These are phyloP conservation scores for Prunus salicina DNA, from an alignment of 306 rosid genomes.

Conservation along the genomic window DNA sequence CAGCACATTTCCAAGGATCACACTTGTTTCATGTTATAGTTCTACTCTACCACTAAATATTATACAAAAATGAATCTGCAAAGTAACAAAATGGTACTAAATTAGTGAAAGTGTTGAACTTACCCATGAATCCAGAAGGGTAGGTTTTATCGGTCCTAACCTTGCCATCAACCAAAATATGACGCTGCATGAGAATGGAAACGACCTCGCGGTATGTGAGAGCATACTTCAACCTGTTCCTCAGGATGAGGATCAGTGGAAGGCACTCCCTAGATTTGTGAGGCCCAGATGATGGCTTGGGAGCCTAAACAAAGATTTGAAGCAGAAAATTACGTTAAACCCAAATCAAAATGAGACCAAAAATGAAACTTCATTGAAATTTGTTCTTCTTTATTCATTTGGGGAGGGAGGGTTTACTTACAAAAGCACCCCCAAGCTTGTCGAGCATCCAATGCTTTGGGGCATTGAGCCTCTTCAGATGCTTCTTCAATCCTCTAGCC, in stretches of 20 bases:
- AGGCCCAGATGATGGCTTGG: constrained; percentile 92
- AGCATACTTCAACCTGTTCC: constrained; percentile 81
- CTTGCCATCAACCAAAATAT: constrained; percentile 68
- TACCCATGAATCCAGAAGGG: constrained; percentile 90
- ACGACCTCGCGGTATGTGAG: constrained; percentile 76
- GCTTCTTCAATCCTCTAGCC: constrained; percentile 85
- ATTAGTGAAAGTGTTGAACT: not conserved
- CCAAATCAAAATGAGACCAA: not conserved
- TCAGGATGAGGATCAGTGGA: constrained; percentile 64
- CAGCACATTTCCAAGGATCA: not conserved
- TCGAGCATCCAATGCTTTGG: constrained; percentile 80
- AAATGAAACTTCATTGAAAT: not conserved
- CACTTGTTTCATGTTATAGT: not conserved
- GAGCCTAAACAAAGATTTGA: constrained; percentile 42
- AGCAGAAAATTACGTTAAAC: not conserved
- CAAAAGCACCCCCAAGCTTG: constrained; percentile 87
- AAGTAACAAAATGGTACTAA: not conserved
- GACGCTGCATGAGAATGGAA: constrained; percentile 84
- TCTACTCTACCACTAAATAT: not conserved
- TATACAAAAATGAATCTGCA: not conserved
- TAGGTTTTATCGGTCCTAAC: constrained; percentile 92
- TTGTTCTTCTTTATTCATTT: not conserved
- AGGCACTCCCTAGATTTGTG: constrained; percentile 90
- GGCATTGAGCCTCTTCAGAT: constrained; percentile 75
- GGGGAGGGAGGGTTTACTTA: constrained; percentile 29